These are phyloP conservation scores for Pelargonium cotyledonis DNA, from an alignment of 441 rosid genomes.

Conservation along the genomic window DNA sequence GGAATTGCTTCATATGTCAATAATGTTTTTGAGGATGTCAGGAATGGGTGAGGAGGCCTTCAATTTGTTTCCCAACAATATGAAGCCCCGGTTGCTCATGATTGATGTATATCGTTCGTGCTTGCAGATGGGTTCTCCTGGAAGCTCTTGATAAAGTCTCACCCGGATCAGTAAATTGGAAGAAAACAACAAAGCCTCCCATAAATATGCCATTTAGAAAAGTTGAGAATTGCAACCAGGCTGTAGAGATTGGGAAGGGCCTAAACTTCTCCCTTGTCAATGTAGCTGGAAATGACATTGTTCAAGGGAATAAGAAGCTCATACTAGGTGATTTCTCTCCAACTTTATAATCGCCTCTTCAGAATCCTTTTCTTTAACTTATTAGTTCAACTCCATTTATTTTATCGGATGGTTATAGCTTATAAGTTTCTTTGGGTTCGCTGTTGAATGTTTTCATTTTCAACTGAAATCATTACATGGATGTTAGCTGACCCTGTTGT, in stretches of 20 bases:
- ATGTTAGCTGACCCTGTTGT: not conserved
- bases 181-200: constrained; percentile 64
- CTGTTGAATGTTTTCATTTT: too few species aligned
- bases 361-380: not conserved
- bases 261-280: constrained; percentile 63
- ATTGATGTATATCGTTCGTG: constrained; percentile 2
- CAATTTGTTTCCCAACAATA: constrained; percentile 3
- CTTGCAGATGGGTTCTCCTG: constrained; percentile 60
- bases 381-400: not conserved
- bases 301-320: constrained; percentile 74
- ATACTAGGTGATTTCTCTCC: constrained; percentile 45
- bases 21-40: constrained; percentile 86
- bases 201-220: constrained; percentile 71
- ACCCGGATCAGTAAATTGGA: constrained; percentile 70
- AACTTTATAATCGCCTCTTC: not conserved
- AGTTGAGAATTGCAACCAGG: constrained; percentile 77
- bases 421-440: constrained; percentile 14
- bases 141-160: constrained; percentile 61
- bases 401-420: constrained; percentile 12
- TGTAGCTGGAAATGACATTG: constrained; percentile 65
- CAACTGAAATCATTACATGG: not conserved
- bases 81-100: not conserved
- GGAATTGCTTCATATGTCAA: constrained; percentile 74
- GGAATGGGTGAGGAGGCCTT: constrained; percentile 69
- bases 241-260: constrained; percentile 53